phyloP scores from a whole-genome alignment of 2,329 filamentous ascomycete species.

The Phoma sp. region DNA sequence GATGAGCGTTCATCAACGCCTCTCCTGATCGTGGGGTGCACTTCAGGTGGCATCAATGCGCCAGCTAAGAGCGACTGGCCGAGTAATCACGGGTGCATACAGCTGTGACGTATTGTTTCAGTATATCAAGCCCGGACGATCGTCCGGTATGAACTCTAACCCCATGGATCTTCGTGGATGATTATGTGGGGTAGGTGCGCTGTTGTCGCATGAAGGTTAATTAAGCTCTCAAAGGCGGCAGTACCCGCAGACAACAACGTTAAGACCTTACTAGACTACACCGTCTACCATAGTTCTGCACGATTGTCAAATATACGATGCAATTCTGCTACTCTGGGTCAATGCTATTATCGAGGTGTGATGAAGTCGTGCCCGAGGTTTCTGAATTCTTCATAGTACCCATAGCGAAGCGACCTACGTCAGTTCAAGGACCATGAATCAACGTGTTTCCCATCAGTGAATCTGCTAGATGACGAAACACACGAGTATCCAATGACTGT shows the following conservation, averaged over 20 bases:
- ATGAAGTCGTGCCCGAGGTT: neutral
- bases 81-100: neutral
- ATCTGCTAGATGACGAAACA: neutral
- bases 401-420: neutral
- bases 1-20: neutral
- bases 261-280: neutral
- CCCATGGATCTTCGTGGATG: neutral
- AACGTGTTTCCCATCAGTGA: neutral
- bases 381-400: neutral
- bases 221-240: constrained; percentile 2
- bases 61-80: neutral
- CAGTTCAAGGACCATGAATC: neutral
- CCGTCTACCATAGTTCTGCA: neutral
- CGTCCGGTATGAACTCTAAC: neutral
- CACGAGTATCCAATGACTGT: neutral
- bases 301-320: neutral
- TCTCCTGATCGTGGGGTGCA: neutral
- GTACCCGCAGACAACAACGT: neutral
- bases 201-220: neutral
- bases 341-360: neutral
- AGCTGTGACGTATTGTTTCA: constrained; percentile 11
- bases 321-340: no score
- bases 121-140: neutral
- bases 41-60: neutral
- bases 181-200: neutral